Evolutionary conservation across 2,329 filamentous ascomycete genomes (phyloP), one percentile per base, ranked within the genome.

Genomic region (Leptographium flavum): DNA sequence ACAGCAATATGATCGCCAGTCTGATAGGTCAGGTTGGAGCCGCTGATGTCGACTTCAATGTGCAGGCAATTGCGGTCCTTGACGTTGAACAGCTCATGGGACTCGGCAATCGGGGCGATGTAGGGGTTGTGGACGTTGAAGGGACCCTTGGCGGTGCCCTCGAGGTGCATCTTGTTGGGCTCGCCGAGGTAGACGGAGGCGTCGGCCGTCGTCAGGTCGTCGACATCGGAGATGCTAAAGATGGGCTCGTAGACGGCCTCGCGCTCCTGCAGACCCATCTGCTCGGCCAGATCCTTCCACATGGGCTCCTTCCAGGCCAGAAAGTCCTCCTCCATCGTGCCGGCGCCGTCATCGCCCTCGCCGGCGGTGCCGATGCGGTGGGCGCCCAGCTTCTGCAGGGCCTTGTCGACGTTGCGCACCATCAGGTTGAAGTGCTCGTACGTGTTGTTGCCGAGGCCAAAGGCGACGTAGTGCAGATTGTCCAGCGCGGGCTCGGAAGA

Each of bases 371-470:
- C 88, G 54, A 98, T 86, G 54, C 87, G 76, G 58, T 79, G 73
- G 13, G 84, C 92, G 49, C 92, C 92, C 19, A 94, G 72, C 57
- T 84, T 90, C 58, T 79, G 72, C 48, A 98, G 69, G 50, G 79
- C 80, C 61, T 83, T 79, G 66, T 92, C 79, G 47, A 96, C 81
- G 52, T 90, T 85, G 62, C 90, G 87, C 49, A 98, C 88, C 87
- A 98, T 94, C 43, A 83, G 83, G 69, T 98, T 98, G 74, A 95
- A 98, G 71, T 98, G 92, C 62, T 98, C 92, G 62, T 98, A 98
- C 25, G 92, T 96, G 71, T 96, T 98, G 73, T 98, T 98, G 54
- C 92, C 92, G 33, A 98, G 79, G 58, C 92, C 92, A 57, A 98
- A 98, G 47, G 87, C 76, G 58, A 98, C 87, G 60, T 88, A 98